These are phyloP conservation scores for Teunomyces atbi DNA, from an alignment of 805 yeast genomes.

Conservation along the genomic window DNA sequence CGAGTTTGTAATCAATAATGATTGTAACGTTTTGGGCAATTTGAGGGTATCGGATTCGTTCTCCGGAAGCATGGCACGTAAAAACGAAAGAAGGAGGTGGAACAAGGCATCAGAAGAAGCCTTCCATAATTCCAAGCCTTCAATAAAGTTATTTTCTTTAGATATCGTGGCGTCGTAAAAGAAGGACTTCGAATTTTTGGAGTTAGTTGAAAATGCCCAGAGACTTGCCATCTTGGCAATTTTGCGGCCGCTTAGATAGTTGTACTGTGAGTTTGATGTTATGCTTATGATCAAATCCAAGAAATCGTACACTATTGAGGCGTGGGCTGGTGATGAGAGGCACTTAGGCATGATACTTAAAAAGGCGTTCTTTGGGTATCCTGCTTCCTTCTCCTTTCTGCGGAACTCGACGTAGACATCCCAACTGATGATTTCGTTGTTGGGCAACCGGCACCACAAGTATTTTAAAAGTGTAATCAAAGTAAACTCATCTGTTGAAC, in stretches of 20 bases:
- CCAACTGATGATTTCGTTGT: conserved; percentile 82
- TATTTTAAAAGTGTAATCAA: conserved; percentile 74
- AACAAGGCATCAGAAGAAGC: conserved; percentile 83
- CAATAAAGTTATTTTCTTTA: conserved; percentile 47
- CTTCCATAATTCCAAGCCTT: conserved; percentile 75
- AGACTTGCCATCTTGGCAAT: conserved; percentile 78
- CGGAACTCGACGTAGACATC: conserved; percentile 72
- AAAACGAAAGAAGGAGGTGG: conserved; percentile 72
- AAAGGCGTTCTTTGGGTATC: conserved; percentile 72
- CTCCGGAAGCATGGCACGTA: conserved; percentile 74
- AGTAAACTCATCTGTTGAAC: conserved; percentile 60
- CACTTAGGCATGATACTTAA: conserved; percentile 82
- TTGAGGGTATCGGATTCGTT: conserved; percentile 55
- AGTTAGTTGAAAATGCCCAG: conserved; percentile 74
- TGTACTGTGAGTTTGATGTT: conserved; percentile 74
- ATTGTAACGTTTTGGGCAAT: conserved; percentile 66
- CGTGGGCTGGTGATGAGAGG: conserved; percentile 79
- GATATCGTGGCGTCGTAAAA: conserved; percentile 37
- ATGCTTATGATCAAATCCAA: conserved; percentile 75
- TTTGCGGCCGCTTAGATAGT: conserved; percentile 76
- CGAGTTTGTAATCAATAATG: conserved; percentile 58
- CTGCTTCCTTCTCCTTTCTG: conserved; percentile 59
- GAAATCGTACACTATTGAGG: conserved; percentile 85
- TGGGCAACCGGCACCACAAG: conserved; percentile 83
- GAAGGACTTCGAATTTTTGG: conserved; percentile 26